Base-by-base conservation (phyloP, 2,329 filamentous ascomycete species). In the Aureobasidium sp. region DNA sequence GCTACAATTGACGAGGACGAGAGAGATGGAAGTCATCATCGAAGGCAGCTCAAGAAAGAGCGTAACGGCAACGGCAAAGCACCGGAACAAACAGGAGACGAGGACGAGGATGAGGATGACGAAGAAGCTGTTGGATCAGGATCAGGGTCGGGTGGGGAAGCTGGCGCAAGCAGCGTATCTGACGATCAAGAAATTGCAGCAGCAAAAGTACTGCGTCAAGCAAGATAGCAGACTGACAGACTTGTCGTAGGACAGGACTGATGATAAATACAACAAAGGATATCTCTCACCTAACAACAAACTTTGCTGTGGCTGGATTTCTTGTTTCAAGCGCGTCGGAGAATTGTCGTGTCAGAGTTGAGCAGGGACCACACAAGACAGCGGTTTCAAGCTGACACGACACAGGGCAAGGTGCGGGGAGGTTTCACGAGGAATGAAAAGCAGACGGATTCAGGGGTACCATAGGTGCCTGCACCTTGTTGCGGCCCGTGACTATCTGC, bases 401-500 rank as follows among this genome's bases (percentile, higher is more conserved):
- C 5, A 8, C 8, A 17, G 17, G 21, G 17, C 27, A 25, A 17
- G 3, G 25, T 24, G 42, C 12, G 29, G 19, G 16, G 27, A 24
- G 32, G 32, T 25, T 38, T 14, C 7, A 17, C 24, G 24, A 49
- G 45, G 45, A 49, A 49, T 49, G 22, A 11, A 38, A 29, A 48
- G 44, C 44, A 48, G 22, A 14, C 21, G 42, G 16, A 39, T 49
- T 49, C 45, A 49, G 45, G 45, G 45, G 44, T 30, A 30, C 32
- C 44, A 37, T 48, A n/a, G 16, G 42, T 48, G 32, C 22, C 14
- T 12, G 17, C 34, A 39, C 34, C 34, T 38, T 19, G 5, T 19
- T 7, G 45, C 22, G 45, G 45, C 45, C 45, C 45, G 45, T 49
- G 45, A 49, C 45, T 49, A 34, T 49, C 29, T 44, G 19, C 19